These are phyloP conservation scores for Mycena polygramma DNA, from an alignment of 768 basidiomycete genomes.

Conservation along the genomic window DNA sequence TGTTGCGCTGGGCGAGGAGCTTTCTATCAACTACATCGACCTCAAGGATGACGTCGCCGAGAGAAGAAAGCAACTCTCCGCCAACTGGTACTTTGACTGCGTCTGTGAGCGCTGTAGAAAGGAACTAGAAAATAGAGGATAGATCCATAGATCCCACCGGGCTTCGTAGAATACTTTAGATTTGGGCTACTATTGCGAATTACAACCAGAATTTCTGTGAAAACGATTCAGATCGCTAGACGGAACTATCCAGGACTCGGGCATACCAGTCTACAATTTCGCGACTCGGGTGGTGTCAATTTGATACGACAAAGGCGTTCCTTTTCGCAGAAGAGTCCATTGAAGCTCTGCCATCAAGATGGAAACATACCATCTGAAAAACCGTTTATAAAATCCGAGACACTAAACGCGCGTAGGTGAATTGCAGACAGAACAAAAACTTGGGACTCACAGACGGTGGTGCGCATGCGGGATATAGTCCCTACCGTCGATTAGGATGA, in stretches of 20 bases:
- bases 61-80: constrained; percentile 35
- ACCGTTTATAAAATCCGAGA: constrained; percentile 20
- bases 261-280: constrained; percentile 19
- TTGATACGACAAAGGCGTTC: constrained; percentile 32
- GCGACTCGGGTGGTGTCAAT: constrained; percentile 28
- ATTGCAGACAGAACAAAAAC: no score
- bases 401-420: not conserved
- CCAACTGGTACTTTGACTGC: constrained; percentile 45
- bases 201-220: no score
- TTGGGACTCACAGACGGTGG: constrained; percentile 36
- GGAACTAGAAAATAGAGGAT: constrained; percentile 29
- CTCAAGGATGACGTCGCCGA: constrained; percentile 35
- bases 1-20: constrained; percentile 55
- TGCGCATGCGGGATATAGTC: constrained; percentile 36
- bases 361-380: constrained; percentile 19
- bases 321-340: constrained; percentile 5
- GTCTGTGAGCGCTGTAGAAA: constrained; percentile 39
- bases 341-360: not conserved
- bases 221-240: no score
- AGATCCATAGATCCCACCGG: not conserved
- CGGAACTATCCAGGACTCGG: no score
- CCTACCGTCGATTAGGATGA: constrained; percentile 1
- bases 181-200: not conserved
- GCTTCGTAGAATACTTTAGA: not conserved
- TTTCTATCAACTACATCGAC: constrained; percentile 62